A percentile compares a stretch with the other conserved stretches of the same genome.
phyloP scores from a whole-genome alignment of 2,329 filamentous ascomycete species.

The Hymenoscyphus linearis region DNA sequence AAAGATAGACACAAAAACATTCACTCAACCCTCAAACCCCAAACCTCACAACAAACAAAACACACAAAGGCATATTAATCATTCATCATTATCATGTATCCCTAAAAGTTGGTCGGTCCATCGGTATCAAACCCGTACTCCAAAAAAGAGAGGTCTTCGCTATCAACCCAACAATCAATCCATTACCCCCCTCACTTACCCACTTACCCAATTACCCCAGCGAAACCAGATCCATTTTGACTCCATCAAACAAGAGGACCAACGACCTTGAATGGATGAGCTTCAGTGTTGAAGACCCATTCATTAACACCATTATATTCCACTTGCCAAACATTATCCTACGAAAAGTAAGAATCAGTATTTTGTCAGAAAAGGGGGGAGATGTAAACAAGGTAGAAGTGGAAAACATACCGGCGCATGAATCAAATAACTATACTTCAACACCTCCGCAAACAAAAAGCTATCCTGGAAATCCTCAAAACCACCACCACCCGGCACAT shows the following conservation, averaged over 20 bases:
- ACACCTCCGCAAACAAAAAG: slow-evolving; percentile 81
- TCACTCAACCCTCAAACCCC: no score
- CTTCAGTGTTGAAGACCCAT: slow-evolving; percentile 62
- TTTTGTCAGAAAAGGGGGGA: background rate
- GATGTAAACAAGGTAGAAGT: background rate
- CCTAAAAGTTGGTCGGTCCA: no score
- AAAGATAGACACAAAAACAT: no score
- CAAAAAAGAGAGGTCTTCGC: no score
- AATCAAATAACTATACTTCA: slow-evolving; percentile 80
- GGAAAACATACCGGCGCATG: slow-evolving; percentile 27
- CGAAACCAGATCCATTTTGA: no score
- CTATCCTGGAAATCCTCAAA: slow-evolving; percentile 73
- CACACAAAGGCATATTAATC: no score
- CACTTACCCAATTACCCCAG: no score
- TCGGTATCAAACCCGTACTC: no score
- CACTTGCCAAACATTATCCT: slow-evolving; percentile 47
- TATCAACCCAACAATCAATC: no score
- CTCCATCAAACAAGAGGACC: slow-evolving; percentile 27
- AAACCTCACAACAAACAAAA: no score
- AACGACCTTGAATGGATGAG: slow-evolving; percentile 51
- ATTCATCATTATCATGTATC: no score
- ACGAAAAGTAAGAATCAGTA: background rate
- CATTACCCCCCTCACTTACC: no score
- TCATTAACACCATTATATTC: slow-evolving; percentile 43
- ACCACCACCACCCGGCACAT: slow-evolving; percentile 52